Conservation (phyloP, 2,329 filamentous ascomycete genomes). For the Chaetomiaceae sp. region DNA sequence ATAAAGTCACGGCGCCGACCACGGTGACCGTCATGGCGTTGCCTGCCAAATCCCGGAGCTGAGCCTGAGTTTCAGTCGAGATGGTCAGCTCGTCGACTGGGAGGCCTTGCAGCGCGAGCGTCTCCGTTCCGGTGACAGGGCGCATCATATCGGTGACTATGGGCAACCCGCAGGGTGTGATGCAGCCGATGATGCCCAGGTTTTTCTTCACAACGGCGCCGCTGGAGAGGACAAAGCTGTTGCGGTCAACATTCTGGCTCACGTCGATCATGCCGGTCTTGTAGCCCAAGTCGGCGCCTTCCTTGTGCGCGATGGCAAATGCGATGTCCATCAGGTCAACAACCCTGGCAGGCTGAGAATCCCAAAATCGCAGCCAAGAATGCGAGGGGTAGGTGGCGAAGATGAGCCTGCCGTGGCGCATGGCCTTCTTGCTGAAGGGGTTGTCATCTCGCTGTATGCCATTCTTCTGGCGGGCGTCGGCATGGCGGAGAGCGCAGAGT, state of each 20-base stretch:
- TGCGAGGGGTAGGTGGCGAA: slow-evolving; percentile 49
- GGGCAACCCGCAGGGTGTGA: slow-evolving; percentile 62
- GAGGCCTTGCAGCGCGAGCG: slow-evolving; percentile 64
- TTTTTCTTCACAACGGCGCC: slow-evolving; percentile 27
- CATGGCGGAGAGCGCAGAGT: slow-evolving; percentile 57
- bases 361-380: slow-evolving; percentile 48
- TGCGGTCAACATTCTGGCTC: slow-evolving; percentile 67
- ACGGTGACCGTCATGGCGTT: slow-evolving; percentile 78
- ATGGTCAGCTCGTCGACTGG: slow-evolving; percentile 59
- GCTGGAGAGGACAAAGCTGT: slow-evolving; percentile 29
- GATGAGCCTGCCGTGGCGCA: slow-evolving; percentile 43
- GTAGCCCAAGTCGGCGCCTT: slow-evolving; percentile 48
- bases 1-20: slow-evolving; percentile 58
- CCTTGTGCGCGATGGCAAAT: slow-evolving; percentile 45
- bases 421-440: slow-evolving; percentile 57
- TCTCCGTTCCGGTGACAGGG: slow-evolving; percentile 58
- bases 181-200: slow-evolving; percentile 59
- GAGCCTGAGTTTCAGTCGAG: slow-evolving; percentile 55
- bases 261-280: slow-evolving; percentile 55
- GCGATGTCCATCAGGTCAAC: slow-evolving; percentile 63
- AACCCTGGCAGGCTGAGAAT: slow-evolving; percentile 53
- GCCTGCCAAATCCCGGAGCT: slow-evolving; percentile 67
- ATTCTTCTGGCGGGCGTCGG: slow-evolving; percentile 46
- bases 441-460: slow-evolving; percentile 47
- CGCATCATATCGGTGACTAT: slow-evolving; percentile 59